Conservation (phyloP, 805 yeast genomes). For the Priceomyces carsonii region DNA sequence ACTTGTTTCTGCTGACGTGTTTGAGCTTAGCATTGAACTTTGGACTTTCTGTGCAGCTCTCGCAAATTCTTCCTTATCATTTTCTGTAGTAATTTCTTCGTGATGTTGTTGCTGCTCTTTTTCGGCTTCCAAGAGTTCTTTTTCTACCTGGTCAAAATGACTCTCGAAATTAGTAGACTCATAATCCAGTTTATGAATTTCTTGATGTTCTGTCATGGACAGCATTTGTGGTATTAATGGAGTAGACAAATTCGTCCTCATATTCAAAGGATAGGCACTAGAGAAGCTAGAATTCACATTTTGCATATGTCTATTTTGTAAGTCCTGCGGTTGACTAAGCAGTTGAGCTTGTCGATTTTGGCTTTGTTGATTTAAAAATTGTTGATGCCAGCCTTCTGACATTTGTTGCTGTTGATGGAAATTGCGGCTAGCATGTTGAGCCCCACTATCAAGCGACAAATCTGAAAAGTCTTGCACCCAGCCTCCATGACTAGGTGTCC, state of each 20-base stretch:
- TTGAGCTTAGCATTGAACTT: conserved; percentile 20
- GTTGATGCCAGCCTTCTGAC: conserved; percentile 10
- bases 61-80: conserved; percentile 39
- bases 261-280: conserved; percentile 14
- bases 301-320: conserved; percentile 8
- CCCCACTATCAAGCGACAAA: conserved; percentile 16
- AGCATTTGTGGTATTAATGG: conserved; percentile 12
- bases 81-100: conserved; percentile 9
- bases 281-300: conserved; percentile 6
- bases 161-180: conserved; percentile 26
- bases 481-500: conserved; percentile 4
- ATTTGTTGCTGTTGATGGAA: conserved; percentile 8
- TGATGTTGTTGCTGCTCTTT: conserved; percentile 9
- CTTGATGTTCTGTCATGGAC: conserved; percentile 26
- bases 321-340: conserved; percentile 7
- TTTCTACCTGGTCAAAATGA: conserved; percentile 35
- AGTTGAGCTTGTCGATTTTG: conserved; percentile 5
- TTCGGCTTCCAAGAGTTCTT: conserved; percentile 18
- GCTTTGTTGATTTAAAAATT: conserved; percentile 11
- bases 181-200: conserved; percentile 25
- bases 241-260: conserved; percentile 18
- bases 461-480: conserved; percentile 35
- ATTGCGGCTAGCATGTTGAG: conserved; percentile 2
- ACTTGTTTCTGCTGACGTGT: conserved; percentile 21
- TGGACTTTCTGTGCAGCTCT: conserved; percentile 39